phyloP scores from a whole-genome alignment of 768 basidiomycete genomes.

The Pleurotus salmoneostramineus region DNA sequence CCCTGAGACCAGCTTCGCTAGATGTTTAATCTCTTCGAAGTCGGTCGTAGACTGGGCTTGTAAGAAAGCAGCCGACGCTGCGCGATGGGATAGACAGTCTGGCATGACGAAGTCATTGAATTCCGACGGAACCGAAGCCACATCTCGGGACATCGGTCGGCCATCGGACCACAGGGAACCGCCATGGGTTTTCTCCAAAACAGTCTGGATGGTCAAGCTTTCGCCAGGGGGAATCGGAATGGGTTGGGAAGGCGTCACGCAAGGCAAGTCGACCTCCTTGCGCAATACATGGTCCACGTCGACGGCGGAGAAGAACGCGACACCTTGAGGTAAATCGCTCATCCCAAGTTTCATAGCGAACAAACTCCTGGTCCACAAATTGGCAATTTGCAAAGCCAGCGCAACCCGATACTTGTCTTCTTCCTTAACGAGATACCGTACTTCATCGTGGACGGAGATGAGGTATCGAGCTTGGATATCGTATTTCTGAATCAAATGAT shows the following conservation, averaged over 20 bases:
- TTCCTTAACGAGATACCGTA: conserved; percentile 89
- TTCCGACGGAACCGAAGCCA: conserved; percentile 8
- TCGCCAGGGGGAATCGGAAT: conserved; percentile 83
- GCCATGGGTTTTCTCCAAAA: conserved; percentile 65
- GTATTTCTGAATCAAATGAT: conserved; percentile 78
- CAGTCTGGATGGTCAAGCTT: conserved; percentile 63
- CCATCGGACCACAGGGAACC: conserved; percentile 66
- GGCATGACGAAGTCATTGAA: conserved; percentile 37
- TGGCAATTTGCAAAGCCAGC: conserved; percentile 90
- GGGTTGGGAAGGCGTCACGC: conserved; percentile 91
- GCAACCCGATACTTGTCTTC: conserved; percentile 89
- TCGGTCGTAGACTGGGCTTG: conserved; percentile 75
- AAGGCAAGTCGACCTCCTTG: conserved; percentile 96
- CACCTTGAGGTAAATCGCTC: conserved; percentile 92
- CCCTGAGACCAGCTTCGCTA: conserved; percentile 53
- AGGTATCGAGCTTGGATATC: conserved; percentile 88
- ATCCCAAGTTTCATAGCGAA: conserved; percentile 94
- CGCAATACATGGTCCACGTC: conserved; percentile 88
- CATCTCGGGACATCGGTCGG: conserved; percentile 41
- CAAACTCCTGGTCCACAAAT: conserved; percentile 89
- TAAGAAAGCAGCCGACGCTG: conserved; percentile 60
- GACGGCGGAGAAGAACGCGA: conserved; percentile 96
- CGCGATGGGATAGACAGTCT: conserved; percentile 64
- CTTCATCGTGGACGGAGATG: conserved; percentile 95
- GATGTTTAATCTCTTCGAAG: conserved; percentile 64